A percentile compares a stretch with the other conserved stretches of the same genome.
These are phyloP conservation scores for Botryotinia globosa DNA, from an alignment of 2,329 filamentous ascomycete species.

Conservation along the genomic window DNA sequence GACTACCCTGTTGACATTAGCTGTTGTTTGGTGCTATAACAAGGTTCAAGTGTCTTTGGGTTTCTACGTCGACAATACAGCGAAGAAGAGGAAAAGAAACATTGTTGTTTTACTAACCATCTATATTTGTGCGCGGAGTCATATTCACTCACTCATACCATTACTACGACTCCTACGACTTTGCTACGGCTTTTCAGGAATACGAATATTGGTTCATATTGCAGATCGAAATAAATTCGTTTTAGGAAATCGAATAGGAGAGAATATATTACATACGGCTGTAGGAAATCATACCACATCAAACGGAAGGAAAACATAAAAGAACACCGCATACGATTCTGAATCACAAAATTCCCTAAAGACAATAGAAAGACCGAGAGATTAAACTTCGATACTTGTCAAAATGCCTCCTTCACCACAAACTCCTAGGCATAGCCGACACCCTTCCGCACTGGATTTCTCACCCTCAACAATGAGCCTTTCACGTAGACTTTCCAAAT, in stretches of 20 bases:
- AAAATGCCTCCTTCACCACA: slow-evolving; percentile 48
- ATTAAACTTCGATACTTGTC: slow-evolving; percentile 24
- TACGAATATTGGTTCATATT: slow-evolving; percentile 15
- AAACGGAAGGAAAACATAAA: neutral
- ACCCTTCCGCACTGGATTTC: slow-evolving; percentile 54
- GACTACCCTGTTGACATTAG: neutral
- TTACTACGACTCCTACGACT: neutral
- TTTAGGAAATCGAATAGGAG: slow-evolving; percentile 13
- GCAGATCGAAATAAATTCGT: neutral
- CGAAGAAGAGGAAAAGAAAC: neutral
- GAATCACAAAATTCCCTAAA: neutral
- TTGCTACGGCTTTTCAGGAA: neutral
- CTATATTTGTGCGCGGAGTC: slow-evolving; percentile 2
- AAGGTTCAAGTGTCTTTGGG: slow-evolving; percentile 9
- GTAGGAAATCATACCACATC: neutral
- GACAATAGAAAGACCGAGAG: slow-evolving; percentile 11
- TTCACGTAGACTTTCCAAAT: slow-evolving; percentile 35
- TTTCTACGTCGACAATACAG: slow-evolving; percentile 16
- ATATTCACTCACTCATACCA: neutral
- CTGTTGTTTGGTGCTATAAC: neutral
- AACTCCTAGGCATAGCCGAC: slow-evolving; percentile 59
- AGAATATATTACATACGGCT: neutral
- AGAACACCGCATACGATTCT: neutral
- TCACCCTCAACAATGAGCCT: slow-evolving; percentile 32
- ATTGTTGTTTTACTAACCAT: neutral